Conservation (phyloP, 2,329 filamentous ascomycete genomes). For the Beauveria pseudobassiana region DNA sequence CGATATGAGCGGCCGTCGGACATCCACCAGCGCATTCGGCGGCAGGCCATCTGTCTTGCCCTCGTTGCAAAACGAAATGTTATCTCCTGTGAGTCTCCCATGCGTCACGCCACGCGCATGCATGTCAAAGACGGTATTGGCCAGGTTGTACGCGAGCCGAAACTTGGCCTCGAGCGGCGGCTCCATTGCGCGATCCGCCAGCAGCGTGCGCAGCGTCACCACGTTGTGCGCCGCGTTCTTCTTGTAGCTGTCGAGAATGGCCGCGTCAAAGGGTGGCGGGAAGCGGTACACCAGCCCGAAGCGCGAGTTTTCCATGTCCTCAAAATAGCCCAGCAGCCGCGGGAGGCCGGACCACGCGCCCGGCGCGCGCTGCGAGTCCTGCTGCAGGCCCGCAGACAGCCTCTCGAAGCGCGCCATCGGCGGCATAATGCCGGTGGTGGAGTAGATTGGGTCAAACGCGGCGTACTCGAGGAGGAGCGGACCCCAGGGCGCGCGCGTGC, state of each 20-base stretch:
- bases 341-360: conserved; percentile 56
- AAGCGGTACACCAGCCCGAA: conserved; percentile 71
- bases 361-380: conserved; percentile 42
- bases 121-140: conserved; percentile 65
- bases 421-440: conserved; percentile 54
- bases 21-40: conserved; percentile 45
- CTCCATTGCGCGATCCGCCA: conserved; percentile 45
- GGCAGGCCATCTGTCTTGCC: conserved; percentile 31
- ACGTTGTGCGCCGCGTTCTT: conserved; percentile 43
- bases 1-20: conserved; percentile 62
- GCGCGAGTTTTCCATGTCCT: conserved; percentile 62
- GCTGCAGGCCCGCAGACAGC: conserved; percentile 50
- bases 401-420: conserved; percentile 59
- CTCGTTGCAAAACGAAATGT: conserved; percentile 57
- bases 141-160: conserved; percentile 63
- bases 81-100: conserved; percentile 60
- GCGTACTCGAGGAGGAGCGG: conserved; percentile 67
- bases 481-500: conserved; percentile 37
- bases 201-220: conserved; percentile 46
- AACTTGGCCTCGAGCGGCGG: conserved; percentile 71
- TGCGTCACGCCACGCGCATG: conserved; percentile 63
- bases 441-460: conserved; percentile 54
- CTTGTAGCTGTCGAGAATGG: conserved; percentile 44
- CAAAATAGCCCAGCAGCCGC: conserved; percentile 61
- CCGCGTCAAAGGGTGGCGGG: conserved; percentile 55